Percentiles rank a stretch among this genome's conserved stretches.
phyloP scores from a whole-genome alignment of 768 basidiomycete genomes.

The Mycena crocata region DNA sequence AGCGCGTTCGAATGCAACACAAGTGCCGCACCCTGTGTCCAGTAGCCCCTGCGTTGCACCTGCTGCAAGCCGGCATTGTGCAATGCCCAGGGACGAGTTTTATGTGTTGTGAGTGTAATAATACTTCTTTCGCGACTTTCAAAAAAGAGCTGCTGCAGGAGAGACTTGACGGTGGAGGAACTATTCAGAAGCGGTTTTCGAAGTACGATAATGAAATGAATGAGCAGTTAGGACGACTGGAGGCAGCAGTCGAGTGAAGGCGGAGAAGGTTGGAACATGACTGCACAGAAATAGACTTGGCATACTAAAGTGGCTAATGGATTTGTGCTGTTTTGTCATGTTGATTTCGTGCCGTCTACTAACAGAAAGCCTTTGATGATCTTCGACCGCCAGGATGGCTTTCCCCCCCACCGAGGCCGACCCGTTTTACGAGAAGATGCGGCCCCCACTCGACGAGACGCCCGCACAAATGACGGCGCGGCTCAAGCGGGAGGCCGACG shows the following conservation, averaged over 20 bases:
- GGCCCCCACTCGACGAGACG: conserved; percentile 64
- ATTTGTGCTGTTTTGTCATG: background rate
- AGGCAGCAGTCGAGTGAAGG: conserved; percentile 30
- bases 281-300: conserved; percentile 10
- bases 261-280: conserved; percentile 34
- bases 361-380: conserved; percentile 16
- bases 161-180: conserved; percentile 34
- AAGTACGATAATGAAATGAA: conserved; percentile 19
- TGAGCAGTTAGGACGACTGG: conserved; percentile 23
- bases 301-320: background rate
- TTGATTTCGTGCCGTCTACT: background rate
- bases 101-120: conserved; percentile 38
- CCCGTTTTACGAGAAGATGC: conserved; percentile 59
- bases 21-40: background rate
- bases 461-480: conserved; percentile 61
- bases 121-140: conserved; percentile 34
- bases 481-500: conserved; percentile 58
- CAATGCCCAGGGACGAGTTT: conserved; percentile 40
- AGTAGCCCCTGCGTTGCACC: conserved; percentile 34
- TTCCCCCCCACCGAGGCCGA: conserved; percentile 38
- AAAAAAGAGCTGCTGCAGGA: conserved; percentile 27
- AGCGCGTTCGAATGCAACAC: background rate
- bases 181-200: conserved; percentile 29
- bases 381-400: conserved; percentile 18
- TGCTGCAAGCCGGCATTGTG: conserved; percentile 35